Base-by-base conservation (phyloP, 176 grass and related monocot genomes). In the Thalia dealbata region DNA sequence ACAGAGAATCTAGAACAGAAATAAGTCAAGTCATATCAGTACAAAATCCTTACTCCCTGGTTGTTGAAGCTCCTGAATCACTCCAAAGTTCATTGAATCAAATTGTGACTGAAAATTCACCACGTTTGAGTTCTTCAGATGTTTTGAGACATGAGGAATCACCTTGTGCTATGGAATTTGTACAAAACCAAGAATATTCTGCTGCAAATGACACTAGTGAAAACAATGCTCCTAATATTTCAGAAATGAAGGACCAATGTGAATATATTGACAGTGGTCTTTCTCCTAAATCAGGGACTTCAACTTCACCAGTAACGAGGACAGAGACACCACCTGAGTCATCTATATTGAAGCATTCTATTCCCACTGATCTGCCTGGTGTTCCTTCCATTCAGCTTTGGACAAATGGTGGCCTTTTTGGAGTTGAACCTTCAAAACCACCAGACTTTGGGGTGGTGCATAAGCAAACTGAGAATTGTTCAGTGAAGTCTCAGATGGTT, bases 361-460 rank as follows among this genome's bases (percentile, higher is more conserved):
- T 72, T 61, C 22, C 75, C 76, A 61, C 66, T 76, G 72, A 72
- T 75, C 84, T 76, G 71, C 35, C 66, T 83, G 84, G 32, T 72
- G 63, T 72, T 66, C 70, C 87, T 54, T 81, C 95, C 72, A 71
- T 89, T 83, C 92, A 87, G 73, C 95, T 99, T 67, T 99, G 95
- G 95, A 99, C 95, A 85, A 99, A 99, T 83, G 95, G 90, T 71
- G 88, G 90, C 18, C 90, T 99, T 77, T 99, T 99, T 81, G 95
- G 95, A 79, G 85, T 95, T 70, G 88, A 95, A 76, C 95, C 95
- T 67, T 95, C 90, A 43, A 99, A 99, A 78, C 95, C 95, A 78
- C 84, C 87, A 72, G 85, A 87, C 67, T 84, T 91, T 82, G 78
- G 80, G 62, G 64, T 55, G 13, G 62, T 76, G 71, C 81, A 79